phyloP scores from a whole-genome alignment of 441 rosid genomes.

The Brassica balearica region DNA sequence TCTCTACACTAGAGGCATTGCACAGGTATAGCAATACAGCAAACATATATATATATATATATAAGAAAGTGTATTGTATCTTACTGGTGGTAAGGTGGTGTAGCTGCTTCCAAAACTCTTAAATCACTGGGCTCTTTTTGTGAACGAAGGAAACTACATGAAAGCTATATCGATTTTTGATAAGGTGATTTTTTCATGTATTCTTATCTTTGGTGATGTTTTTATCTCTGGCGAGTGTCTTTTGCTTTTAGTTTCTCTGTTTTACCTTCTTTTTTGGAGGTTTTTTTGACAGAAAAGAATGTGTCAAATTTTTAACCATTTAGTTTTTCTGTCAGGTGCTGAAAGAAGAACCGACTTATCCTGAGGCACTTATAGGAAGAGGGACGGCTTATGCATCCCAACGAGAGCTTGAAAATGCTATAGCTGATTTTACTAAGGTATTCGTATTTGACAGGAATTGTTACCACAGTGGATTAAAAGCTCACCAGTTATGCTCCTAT shows the following conservation, averaged over 20 bases:
- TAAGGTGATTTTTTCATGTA: too few species aligned
- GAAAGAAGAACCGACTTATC: slow-evolving; percentile 85
- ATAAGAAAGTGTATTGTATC: too few species aligned
- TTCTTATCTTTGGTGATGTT: too few species aligned
- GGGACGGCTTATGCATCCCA: slow-evolving; percentile 98
- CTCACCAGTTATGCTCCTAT: slow-evolving; percentile 21
- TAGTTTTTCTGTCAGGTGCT: slow-evolving; percentile 60
- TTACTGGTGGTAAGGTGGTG: too few species aligned
- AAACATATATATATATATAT: too few species aligned
- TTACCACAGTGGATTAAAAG: slow-evolving; percentile 22
- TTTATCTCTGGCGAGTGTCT: background rate
- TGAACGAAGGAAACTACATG: too few species aligned
- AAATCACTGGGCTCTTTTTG: too few species aligned
- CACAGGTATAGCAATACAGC: too few species aligned
- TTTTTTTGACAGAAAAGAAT: slow-evolving; percentile 18
- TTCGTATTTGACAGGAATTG: slow-evolving; percentile 22
- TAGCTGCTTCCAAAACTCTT: too few species aligned
- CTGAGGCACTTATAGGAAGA: slow-evolving; percentile 97
- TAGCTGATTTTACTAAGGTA: slow-evolving; percentile 94
- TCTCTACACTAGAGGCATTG: too few species aligned
- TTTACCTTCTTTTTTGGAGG: slow-evolving; percentile 19
- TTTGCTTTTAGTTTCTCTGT: slow-evolving; percentile 21
- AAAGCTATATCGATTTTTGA: too few species aligned
- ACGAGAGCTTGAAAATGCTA: slow-evolving; percentile 89
- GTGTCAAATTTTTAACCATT: background rate